Evolutionary conservation across 768 basidiomycete species (phyloP), one percentile per base, ranked within the genome.

Genomic region (Rhodosporidiobolus odoratus): DNA sequence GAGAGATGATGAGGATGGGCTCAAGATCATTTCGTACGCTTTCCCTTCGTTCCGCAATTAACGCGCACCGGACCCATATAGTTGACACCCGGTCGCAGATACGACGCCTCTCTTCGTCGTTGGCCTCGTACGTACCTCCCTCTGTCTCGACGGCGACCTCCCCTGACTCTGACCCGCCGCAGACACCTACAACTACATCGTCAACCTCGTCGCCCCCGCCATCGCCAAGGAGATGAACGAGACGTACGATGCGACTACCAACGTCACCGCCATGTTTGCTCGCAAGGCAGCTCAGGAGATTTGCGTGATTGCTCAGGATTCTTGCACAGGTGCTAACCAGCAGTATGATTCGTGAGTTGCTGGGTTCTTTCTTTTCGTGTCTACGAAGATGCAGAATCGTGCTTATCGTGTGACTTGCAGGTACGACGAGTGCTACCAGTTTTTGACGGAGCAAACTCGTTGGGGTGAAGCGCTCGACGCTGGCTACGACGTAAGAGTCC

Each of bases 1-100:
- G 48, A 63, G 56, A 38, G 52, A 63, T 37, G 62, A 63, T 40
- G n/a, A n/a, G n/a, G n/a, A n/a, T n/a, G n/a, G n/a, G n/a, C 38
- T 63, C 16, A 54, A 63, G 52, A 63, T 63, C 21, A 40, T 41
- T 15, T 41, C 52, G 50, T 60, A 2, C 27, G 58, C 48, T 9
- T n/a, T 43, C 40, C 38, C 40, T 40, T 58, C 37, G 23, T 9
- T 27, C 15, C 21, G n/a, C 25, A 25, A 7, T 35, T 23, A 5
- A 23, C 34, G 8, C 5, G 12, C 34, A 5, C 37, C 12, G 10
- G 2, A n/a, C 4, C 15, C 38, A 30, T 9, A 15, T 21, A 9
- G 12, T 23, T 5, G 5, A 2, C 4, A 17, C 40, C 40, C 10
- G n/a, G n/a, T n/a, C 40, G 25, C 58, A 59, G 58, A 2, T 63